phyloP scores from a whole-genome alignment of 2,329 filamentous ascomycete species.

The Pseudocercospora crystallina region DNA sequence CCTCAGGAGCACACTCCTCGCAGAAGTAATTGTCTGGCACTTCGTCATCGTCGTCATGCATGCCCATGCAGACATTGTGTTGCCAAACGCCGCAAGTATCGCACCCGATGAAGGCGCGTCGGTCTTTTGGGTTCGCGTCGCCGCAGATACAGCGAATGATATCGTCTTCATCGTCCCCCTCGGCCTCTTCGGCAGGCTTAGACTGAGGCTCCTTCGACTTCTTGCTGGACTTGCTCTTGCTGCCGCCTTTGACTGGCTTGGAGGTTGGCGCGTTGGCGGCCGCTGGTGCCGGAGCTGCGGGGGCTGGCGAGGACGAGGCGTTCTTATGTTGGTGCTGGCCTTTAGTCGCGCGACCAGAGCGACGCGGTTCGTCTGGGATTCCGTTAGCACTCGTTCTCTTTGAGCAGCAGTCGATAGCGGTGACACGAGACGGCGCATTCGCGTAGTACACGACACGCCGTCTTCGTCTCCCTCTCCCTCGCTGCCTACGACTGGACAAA shows the following conservation, averaged over 20 bases:
- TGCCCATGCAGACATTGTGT: slow-evolving; percentile 92
- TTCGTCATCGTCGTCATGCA: slow-evolving; percentile 73
- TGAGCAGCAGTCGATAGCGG: neutral
- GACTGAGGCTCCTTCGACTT: slow-evolving; percentile 45
- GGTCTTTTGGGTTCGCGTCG: slow-evolving; percentile 79
- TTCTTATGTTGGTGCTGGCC: slow-evolving; percentile 96
- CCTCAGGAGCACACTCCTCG: slow-evolving; percentile 80
- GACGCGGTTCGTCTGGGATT: slow-evolving; percentile 73
- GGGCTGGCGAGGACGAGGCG: slow-evolving; percentile 60
- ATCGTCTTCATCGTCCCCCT: slow-evolving; percentile 53
- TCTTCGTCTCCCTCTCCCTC: no score
- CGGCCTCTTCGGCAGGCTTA: slow-evolving; percentile 50
- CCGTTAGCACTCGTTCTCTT: slow-evolving; percentile 14
- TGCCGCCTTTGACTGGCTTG: slow-evolving; percentile 21
- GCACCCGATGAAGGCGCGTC: slow-evolving; percentile 92
- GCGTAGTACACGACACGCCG: no score
- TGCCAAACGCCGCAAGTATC: slow-evolving; percentile 93
- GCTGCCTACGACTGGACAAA: no score
- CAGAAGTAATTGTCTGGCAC: slow-evolving; percentile 86
- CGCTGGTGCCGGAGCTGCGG: slow-evolving; percentile 42
- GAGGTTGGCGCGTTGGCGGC: slow-evolving; percentile 41
- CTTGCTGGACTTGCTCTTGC: slow-evolving; percentile 41
- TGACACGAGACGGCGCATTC: slow-evolving; percentile 2
- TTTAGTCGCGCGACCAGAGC: slow-evolving; percentile 94
- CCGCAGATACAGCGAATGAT: slow-evolving; percentile 91